Conservation (phyloP, 2,329 filamentous ascomycete genomes). For the Ambrosiella xylebori region DNA sequence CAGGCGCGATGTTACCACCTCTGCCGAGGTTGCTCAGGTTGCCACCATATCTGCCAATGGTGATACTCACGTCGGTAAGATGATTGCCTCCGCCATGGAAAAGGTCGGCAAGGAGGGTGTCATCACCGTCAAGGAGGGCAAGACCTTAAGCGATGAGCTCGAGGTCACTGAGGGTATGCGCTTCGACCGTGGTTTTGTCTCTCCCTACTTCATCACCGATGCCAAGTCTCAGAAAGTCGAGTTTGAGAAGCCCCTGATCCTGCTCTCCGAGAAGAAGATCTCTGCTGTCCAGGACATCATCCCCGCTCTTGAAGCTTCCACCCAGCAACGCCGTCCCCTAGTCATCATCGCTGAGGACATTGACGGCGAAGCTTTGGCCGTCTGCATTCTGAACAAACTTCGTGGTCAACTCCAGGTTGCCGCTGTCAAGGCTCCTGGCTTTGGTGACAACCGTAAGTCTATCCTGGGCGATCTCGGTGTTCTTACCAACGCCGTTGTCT, state of each 20-base stretch:
- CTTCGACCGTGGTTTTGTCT: constrained; percentile 97
- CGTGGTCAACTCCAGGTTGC: constrained; percentile 97
- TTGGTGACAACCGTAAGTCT: constrained; percentile 99
- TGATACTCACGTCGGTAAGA: constrained; percentile 81
- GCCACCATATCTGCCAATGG: constrained; percentile 97
- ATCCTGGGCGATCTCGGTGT: constrained; percentile 94
- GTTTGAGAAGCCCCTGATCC: constrained; percentile 97
- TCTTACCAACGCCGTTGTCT: constrained; percentile 92
- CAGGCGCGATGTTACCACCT: constrained; percentile 96
- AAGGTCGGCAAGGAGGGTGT: constrained; percentile 99
- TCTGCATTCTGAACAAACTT: constrained; percentile 99
- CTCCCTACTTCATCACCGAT: constrained; percentile 99
- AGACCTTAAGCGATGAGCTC: constrained; percentile 93
- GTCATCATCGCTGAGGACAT: constrained; percentile 99
- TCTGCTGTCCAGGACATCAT: constrained; percentile 98
- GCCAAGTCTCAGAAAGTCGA: constrained; percentile 97
- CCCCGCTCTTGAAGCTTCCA: constrained; percentile 90
- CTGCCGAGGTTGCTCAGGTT: constrained; percentile 91
- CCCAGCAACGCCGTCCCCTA: constrained; percentile 82
- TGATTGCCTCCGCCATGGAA: constrained; percentile 98
- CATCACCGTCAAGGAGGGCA: constrained; percentile 99
- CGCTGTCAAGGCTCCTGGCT: constrained; percentile 96
- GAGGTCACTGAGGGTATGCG: constrained; percentile 99
- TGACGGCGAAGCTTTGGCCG: constrained; percentile 91
- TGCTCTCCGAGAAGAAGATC: constrained; percentile 99